phyloP scores from a whole-genome alignment of 352 stramenopile genomes.

The Pythium scleroteichum region DNA sequence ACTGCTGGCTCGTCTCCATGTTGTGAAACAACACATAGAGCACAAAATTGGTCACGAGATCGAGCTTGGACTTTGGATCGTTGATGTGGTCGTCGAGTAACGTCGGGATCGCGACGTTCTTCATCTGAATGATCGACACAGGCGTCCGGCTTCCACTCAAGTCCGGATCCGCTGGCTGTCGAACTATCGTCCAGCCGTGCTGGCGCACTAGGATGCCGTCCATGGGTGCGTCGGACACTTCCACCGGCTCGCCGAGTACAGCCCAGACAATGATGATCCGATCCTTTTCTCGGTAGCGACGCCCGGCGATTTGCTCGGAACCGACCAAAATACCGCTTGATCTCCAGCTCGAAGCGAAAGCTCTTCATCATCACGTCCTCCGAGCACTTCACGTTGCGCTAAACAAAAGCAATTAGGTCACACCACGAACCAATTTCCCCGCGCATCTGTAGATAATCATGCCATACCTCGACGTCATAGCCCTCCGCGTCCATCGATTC shows the following conservation, averaged over 20 bases:
- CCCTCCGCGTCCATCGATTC: constrained; percentile 10
- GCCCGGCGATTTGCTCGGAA: constrained; percentile 18
- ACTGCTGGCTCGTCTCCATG: constrained; percentile 13
- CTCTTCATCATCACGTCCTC: constrained; percentile 16
- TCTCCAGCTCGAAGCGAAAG: constrained; percentile 16
- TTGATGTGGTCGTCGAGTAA: constrained; percentile 12
- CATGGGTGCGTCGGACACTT: constrained; percentile 18
- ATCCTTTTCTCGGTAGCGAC: constrained; percentile 9
- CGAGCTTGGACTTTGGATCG: constrained; percentile 17
- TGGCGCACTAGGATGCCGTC: constrained; percentile 16
- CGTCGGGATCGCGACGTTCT: constrained; percentile 12
- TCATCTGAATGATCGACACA: constrained; percentile 13
- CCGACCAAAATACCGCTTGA: constrained; percentile 12
- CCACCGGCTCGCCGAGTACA: constrained; percentile 7
- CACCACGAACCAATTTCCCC: no score
- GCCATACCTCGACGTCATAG: constrained; percentile 16
- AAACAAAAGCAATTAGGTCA: not conserved
- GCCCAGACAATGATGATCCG: constrained; percentile 20
- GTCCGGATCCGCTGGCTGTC: not conserved
- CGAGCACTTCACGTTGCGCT: constrained; percentile 4
- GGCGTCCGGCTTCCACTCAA: not conserved
- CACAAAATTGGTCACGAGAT: constrained; percentile 15
- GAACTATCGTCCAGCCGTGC: constrained; percentile 15
- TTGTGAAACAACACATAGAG: constrained; percentile 9
- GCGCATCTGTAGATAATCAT: not conserved